Evolutionary conservation across 805 yeast genomes (phyloP), one percentile per base, ranked within the genome.

Genomic region (Schwanniomyces pseudopolymorphus): DNA sequence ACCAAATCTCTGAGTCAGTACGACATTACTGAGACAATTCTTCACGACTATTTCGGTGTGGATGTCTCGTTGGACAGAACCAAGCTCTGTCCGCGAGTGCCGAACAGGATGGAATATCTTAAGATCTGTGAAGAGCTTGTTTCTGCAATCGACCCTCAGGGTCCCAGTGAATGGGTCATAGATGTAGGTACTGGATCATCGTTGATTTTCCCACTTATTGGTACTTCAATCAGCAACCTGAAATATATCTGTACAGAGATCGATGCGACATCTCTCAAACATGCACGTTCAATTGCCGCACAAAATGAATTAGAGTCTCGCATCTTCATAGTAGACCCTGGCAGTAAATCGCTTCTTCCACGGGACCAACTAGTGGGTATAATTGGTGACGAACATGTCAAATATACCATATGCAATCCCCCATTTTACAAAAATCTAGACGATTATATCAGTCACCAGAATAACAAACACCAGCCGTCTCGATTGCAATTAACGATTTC

Each of bases 161-260:
- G 38, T 11, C 22, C 25, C 4, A 9, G 7, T 3, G 16, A 43
- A 9, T 47, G 48, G 47, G 36, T 46, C 7, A 35, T 58, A 8
- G 61, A 58, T 40, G 49, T 58, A 7, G 62, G 62, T 1, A 57
- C 61, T 8, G 62, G 62, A 3, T 49, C 62, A 3, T 54, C 59
- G 11, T 42, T 52, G 14, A 45, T 58, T 5, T 58, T 55, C 31
- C 54, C 60, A 5, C 36, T 58, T 2, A 31, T 58, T 7, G 60
- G 55, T 5, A 19, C 26, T n/a, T n/a, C n/a, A n/a, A n/a, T n/a
- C 5, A 24, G 13, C 11, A n/a, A 33, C 7, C 41, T 36, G 21
- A 40, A 28, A 37, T 52, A 46, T 31, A 44, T 57, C 13, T 56
- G 49, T 11, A 55, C 60, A 3, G 62, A 58, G 36, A 45, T 57